These are phyloP conservation scores for Selaginella tamariscina DNA, from an alignment of 75 land plant genomes.

Conservation along the genomic window DNA sequence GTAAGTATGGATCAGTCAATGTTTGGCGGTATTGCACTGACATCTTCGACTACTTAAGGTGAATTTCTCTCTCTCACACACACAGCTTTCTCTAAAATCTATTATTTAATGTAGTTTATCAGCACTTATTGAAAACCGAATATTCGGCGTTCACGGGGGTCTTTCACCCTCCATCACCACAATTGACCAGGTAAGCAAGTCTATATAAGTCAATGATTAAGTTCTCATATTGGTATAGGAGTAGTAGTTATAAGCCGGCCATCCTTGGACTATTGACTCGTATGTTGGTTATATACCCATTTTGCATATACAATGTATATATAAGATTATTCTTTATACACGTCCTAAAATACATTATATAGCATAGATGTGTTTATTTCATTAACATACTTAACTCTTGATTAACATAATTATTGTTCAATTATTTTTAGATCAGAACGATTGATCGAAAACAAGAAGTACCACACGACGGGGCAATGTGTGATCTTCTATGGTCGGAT, in stretches of 20 bases:
- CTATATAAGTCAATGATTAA: neutral
- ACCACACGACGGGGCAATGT: constrained; percentile 99
- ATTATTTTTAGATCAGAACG: constrained; percentile 57
- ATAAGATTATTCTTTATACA: too few species aligned
- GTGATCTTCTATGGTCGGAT: constrained; percentile 98
- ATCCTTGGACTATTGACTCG: too few species aligned
- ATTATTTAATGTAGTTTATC: constrained; percentile 72
- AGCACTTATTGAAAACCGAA: constrained; percentile 92
- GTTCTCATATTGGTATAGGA: neutral
- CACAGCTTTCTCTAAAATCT: too few species aligned
- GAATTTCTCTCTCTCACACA: neutral
- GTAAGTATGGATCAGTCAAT: constrained; percentile 98
- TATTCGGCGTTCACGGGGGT: constrained; percentile 97
- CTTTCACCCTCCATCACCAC: constrained; percentile 86
- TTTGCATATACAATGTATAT: too few species aligned
- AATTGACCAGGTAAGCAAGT: constrained; percentile 63
- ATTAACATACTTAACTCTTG: too few species aligned
- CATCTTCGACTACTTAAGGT: constrained; percentile 96
- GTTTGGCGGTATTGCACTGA: constrained; percentile 99
- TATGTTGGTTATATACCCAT: too few species aligned
- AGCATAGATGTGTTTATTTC: too few species aligned
- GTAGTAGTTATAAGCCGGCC: too few species aligned
- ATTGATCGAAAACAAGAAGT: constrained; percentile 99
- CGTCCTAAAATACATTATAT: too few species aligned
- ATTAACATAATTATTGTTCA: neutral